Evolutionary conservation across 1,139 yeast species (phyloP).

Genomic region (Hyphopichia pseudoburtonii): DNA sequence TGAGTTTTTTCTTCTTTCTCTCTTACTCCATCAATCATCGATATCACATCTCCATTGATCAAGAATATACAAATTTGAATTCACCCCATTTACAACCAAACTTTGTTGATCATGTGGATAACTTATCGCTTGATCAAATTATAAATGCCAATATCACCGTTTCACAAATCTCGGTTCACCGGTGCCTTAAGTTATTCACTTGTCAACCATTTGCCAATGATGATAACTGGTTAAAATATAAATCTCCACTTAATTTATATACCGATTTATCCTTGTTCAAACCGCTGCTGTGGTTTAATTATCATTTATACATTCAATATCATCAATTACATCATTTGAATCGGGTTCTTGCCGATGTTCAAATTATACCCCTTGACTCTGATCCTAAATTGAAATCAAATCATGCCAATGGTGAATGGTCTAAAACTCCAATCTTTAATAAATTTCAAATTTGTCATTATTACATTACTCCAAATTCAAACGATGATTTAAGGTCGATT

Average conservation of each 20-base stretch:
- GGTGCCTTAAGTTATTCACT: not conserved
- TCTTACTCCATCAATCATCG: not conserved
- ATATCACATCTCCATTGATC: conserved; percentile 1
- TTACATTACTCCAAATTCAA: not conserved
- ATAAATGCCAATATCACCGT: not conserved
- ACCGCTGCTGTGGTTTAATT: conserved; percentile 9
- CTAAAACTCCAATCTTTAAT: conserved; percentile 5
- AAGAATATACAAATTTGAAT: not conserved
- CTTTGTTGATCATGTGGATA: conserved; percentile 1
- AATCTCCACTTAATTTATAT: conserved; percentile 4
- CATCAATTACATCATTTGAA: conserved; percentile 11
- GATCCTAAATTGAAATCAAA: conserved; percentile 7
- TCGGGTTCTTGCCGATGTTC: conserved; percentile 14
- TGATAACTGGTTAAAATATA: conserved; percentile 1
- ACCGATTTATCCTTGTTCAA: not conserved
- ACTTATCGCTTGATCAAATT: conserved; percentile 1
- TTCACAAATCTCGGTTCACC: not conserved
- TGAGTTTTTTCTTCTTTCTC: not conserved
- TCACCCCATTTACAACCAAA: not conserved
- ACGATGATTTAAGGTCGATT: not conserved
- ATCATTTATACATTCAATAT: conserved; percentile 14
- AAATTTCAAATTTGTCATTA: conserved; percentile 5
- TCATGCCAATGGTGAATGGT: conserved; percentile 4
- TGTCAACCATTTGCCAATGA: not conserved
- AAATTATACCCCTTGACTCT: not conserved